Evolutionary conservation across 2,329 filamentous ascomycete species (phyloP).

Genomic region (Zasmidium citrigriseum): DNA sequence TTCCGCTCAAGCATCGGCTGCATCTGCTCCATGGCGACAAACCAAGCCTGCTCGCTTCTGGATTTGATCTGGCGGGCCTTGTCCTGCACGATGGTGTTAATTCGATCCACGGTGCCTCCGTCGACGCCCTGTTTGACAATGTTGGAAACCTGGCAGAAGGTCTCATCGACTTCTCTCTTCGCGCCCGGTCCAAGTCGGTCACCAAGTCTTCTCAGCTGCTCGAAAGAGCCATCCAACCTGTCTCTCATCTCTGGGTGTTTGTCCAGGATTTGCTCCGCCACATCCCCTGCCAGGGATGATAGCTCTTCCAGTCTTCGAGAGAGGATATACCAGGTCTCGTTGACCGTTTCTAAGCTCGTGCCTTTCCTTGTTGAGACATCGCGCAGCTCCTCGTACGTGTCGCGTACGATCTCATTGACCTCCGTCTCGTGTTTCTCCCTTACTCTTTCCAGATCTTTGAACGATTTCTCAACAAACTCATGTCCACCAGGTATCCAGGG

Average conservation of each 20-base stretch:
- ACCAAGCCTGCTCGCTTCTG: constrained; percentile 70
- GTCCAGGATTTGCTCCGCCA: constrained; percentile 64
- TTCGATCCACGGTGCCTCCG: constrained; percentile 53
- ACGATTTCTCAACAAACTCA: constrained; percentile 66
- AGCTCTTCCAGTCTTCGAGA: constrained; percentile 63
- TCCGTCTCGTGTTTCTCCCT: constrained; percentile 67
- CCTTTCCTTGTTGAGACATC: constrained; percentile 58
- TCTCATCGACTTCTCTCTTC: constrained; percentile 72
- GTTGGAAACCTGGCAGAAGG: constrained; percentile 66
- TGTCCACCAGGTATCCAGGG: constrained; percentile 70
- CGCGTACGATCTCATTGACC: constrained; percentile 66
- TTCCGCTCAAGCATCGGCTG: constrained; percentile 74
- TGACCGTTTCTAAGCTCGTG: constrained; percentile 62
- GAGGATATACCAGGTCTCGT: constrained; percentile 62
- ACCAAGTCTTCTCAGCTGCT: constrained; percentile 68
- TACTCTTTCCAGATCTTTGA: constrained; percentile 69
- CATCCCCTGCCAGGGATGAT: constrained; percentile 62
- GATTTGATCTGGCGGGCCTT: constrained; percentile 67
- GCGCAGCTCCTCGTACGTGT: constrained; percentile 68
- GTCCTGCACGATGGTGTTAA: constrained; percentile 65
- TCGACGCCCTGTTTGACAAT: constrained; percentile 64
- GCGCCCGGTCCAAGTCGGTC: constrained; percentile 72
- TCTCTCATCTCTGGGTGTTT: constrained; percentile 73
- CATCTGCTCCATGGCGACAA: constrained; percentile 64
- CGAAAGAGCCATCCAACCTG: constrained; percentile 66